Conservation (phyloP, 1,139 yeast species). For the Geotrichum fermentans region DNA sequence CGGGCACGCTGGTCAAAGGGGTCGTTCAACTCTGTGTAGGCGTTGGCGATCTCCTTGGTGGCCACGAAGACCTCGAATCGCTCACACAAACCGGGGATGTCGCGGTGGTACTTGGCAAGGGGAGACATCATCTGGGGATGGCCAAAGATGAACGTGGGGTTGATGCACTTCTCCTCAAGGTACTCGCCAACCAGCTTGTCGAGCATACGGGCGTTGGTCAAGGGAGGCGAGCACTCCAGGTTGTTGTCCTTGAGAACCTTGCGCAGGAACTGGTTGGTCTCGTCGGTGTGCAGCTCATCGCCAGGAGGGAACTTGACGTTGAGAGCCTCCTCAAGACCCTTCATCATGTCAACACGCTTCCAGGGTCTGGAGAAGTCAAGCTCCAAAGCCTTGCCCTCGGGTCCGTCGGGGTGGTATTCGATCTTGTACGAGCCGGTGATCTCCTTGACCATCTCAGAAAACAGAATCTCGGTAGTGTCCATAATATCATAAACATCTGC, state of each 20-base stretch:
- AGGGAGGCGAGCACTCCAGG: constrained; percentile 91
- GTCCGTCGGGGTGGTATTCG: constrained; percentile 83
- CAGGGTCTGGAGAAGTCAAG: constrained; percentile 94
- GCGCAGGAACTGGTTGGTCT: constrained; percentile 87
- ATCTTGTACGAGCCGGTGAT: constrained; percentile 85
- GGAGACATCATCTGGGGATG: constrained; percentile 99
- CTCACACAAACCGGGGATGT: constrained; percentile 91
- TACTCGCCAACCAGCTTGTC: constrained; percentile 93
- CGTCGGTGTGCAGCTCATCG: constrained; percentile 87
- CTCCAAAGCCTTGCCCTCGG: constrained; percentile 70
- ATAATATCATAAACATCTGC: constrained; percentile 91
- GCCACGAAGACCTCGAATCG: constrained; percentile 98
- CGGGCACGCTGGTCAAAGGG: constrained; percentile 96
- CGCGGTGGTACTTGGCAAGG: constrained; percentile 92
- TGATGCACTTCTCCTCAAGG: constrained; percentile 84
- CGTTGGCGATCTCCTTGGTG: constrained; percentile 96
- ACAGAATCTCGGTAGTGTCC: constrained; percentile 92
- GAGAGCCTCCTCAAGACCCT: constrained; percentile 82
- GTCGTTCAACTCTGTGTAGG: constrained; percentile 97
- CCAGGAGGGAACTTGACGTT: constrained; percentile 93
- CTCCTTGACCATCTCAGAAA: constrained; percentile 96
- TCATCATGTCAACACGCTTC: constrained; percentile 97
- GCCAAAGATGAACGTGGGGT: constrained; percentile 96
- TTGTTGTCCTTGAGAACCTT: constrained; percentile 71
- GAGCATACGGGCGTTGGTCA: constrained; percentile 97